phyloP scores from a whole-genome alignment of 2,329 filamentous ascomycete species.

The Fusarium nygamai region DNA sequence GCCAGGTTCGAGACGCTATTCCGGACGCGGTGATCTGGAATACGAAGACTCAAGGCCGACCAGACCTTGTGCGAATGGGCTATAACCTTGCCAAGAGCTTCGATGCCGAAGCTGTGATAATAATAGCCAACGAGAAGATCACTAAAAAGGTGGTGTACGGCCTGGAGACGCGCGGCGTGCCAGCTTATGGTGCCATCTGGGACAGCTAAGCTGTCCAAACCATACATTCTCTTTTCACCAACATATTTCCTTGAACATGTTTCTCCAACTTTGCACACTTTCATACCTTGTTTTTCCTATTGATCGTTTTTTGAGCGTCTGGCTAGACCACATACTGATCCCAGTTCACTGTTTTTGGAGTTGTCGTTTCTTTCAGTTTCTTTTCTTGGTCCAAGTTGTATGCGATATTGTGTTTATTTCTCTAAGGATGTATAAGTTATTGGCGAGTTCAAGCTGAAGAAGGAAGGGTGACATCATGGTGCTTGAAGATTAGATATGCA shows the following conservation, averaged over 20 bases:
- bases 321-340: neutral
- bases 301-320: neutral
- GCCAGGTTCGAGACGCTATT: conserved; percentile 66
- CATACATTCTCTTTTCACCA: neutral
- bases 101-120: conserved; percentile 74
- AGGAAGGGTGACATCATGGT: conserved; percentile 34
- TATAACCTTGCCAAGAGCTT: conserved; percentile 66
- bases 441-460: neutral
- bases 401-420: neutral
- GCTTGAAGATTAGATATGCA: conserved; percentile 35
- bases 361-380: neutral
- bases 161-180: conserved; percentile 71
- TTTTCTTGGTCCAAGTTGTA: neutral
- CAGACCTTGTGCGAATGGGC: conserved; percentile 63
- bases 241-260: conserved; percentile 6
- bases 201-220: conserved; percentile 57
- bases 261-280: neutral
- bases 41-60: conserved; percentile 66
- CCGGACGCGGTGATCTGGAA: conserved; percentile 74
- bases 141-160: conserved; percentile 76
- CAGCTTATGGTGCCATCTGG: conserved; percentile 79
- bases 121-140: conserved; percentile 75
- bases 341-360: neutral
- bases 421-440: neutral
- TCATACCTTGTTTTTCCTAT: neutral